These are phyloP conservation scores for Ettlia oleoabundans DNA, from an alignment of 139 green algal species.

Conservation along the genomic window DNA sequence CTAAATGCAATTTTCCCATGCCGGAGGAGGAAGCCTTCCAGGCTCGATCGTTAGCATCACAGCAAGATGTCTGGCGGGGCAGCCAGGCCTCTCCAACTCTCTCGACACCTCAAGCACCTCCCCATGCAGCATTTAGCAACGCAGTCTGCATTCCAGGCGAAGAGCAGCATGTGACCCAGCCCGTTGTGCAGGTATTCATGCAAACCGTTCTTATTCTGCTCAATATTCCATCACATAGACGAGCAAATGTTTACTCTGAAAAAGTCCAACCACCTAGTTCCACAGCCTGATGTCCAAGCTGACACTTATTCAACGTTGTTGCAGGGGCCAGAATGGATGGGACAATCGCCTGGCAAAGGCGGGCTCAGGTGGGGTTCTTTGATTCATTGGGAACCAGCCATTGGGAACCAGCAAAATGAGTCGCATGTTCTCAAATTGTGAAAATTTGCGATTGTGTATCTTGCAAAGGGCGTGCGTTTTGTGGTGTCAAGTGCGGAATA, in stretches of 20 bases:
- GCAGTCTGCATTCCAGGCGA: slow-evolving; percentile 16
- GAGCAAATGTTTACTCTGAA: background rate
- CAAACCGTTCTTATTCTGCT: background rate
- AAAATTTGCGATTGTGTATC: no score
- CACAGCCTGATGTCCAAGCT: no score
- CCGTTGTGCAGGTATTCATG: background rate
- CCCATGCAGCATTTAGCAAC: slow-evolving; percentile 15
- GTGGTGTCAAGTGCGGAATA: no score
- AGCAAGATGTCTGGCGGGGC: background rate
- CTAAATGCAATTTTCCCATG: slow-evolving; percentile 91
- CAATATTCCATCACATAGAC: background rate
- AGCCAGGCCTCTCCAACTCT: background rate
- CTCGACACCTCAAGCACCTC: background rate
- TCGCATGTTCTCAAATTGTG: background rate
- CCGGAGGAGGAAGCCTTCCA: slow-evolving; percentile 47
- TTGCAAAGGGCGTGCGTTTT: no score
- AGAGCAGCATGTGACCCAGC: background rate
- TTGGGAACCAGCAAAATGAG: background rate
- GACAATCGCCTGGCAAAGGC: slow-evolving; percentile 17
- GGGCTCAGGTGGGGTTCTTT: background rate
- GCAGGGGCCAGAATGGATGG: slow-evolving; percentile 13
- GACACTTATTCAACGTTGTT: background rate
- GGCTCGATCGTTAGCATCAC: background rate
- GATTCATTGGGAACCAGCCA: background rate
- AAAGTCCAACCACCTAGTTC: no score